Evolutionary conservation across 345 rosid species (phyloP), one percentile per base, ranked within the genome.

Genomic region (Rhodomyrtus tomentosa): DNA sequence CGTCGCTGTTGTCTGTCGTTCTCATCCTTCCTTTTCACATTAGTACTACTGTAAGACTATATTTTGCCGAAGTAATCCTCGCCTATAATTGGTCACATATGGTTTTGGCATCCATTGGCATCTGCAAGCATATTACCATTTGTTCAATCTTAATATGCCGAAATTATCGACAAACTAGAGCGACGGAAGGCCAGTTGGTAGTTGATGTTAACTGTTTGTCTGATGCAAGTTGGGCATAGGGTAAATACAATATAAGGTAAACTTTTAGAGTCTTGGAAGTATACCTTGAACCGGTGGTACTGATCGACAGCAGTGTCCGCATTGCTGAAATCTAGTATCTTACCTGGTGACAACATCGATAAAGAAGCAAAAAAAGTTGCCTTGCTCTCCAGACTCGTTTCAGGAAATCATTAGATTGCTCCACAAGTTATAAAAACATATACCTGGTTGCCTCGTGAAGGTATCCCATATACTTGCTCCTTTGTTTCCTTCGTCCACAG

Each of bases 221-320:
- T 62, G 42, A 18, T 32, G 76, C 76, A 62, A 38, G 76, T 62
- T 16, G 42, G 42, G 76, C 42, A 32, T 62, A 62, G 76, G 16
- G 42, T 62, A 62, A 62, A 32, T 62, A 42, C 24, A 10, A 32
- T 32, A 62, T 36, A 62, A 62, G 55, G 25, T 51, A 49, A n/a
- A 81, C 38, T 51, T 51, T 32, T 6, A 22, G 42, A 25, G 50
- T 27, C 79, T 83, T 6, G 32, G 52, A 48, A 81, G 82, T 85
- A 87, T 87, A 95, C 98, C 93, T 93, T 89, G 82, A 90, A 94
- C 53, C 98, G 86, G 84, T 95, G 98, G 89, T 95, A 96, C 80
- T 95, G 99, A 92, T 96, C 99, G 16, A 95, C 98, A 5, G 98
- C 91, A 3, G 90, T 92, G 87, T 96, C 98, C 84, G 98, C 99